A percentile compares a stretch with the other conserved stretches of the same genome.
phyloP scores from a whole-genome alignment of 2,329 filamentous ascomycete genomes.

The Aspergillus floridensis region DNA sequence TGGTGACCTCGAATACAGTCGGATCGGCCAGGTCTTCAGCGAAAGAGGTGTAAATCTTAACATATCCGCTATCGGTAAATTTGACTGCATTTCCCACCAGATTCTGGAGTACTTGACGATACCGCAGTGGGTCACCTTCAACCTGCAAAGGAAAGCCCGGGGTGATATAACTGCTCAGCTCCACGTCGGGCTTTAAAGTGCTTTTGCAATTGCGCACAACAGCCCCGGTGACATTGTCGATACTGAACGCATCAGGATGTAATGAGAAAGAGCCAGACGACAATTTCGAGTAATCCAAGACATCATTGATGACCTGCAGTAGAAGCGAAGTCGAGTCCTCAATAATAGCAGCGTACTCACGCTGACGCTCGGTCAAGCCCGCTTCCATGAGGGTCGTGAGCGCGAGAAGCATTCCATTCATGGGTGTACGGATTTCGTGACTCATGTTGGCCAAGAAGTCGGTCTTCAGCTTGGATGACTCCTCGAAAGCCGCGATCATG shows the following conservation, averaged over 20 bases:
- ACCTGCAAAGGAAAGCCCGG: slow-evolving; percentile 50
- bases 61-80: slow-evolving; percentile 57
- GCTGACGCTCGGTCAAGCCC: slow-evolving; percentile 52
- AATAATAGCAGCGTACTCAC: slow-evolving; percentile 57
- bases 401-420: slow-evolving; percentile 63
- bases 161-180: slow-evolving; percentile 46
- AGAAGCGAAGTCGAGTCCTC: slow-evolving; percentile 59
- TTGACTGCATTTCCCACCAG: slow-evolving; percentile 61
- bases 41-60: slow-evolving; percentile 47
- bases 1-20: slow-evolving; percentile 47
- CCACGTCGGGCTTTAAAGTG: slow-evolving; percentile 47
- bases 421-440: slow-evolving; percentile 64
- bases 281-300: slow-evolving; percentile 65
- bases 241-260: slow-evolving; percentile 52
- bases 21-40: slow-evolving; percentile 41
- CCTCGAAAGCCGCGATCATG: slow-evolving; percentile 58
- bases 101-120: slow-evolving; percentile 63
- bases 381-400: slow-evolving; percentile 58
- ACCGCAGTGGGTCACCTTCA: slow-evolving; percentile 59
- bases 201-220: slow-evolving; percentile 53
- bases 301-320: slow-evolving; percentile 63
- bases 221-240: slow-evolving; percentile 46
- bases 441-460: slow-evolving; percentile 64
- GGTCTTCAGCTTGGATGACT: slow-evolving; percentile 61
- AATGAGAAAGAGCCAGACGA: slow-evolving; percentile 60